phyloP scores from a whole-genome alignment of 1,284 basidiomycete genomes.

The Singerocomus inundabilis region DNA sequence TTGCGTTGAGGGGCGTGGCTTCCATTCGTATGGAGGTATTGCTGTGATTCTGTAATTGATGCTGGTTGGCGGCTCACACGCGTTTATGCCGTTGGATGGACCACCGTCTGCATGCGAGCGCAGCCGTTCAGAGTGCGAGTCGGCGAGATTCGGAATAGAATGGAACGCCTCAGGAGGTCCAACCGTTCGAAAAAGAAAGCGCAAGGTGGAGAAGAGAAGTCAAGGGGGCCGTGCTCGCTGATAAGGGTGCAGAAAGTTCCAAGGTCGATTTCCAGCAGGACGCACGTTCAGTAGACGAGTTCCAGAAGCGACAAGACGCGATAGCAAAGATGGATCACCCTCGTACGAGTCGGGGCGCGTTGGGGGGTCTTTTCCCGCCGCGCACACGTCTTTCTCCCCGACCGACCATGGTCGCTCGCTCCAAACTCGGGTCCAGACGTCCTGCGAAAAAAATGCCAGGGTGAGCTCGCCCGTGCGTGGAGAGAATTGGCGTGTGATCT shows the following conservation, averaged over 20 bases:
- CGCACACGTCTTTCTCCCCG: neutral
- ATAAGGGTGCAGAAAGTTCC: conserved; percentile 26
- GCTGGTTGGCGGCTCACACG: conserved; percentile 22
- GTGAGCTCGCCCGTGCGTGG: neutral
- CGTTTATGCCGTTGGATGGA: conserved; percentile 21
- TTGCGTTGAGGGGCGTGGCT: conserved; percentile 29
- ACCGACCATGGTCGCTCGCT: neutral
- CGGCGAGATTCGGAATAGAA: conserved; percentile 18
- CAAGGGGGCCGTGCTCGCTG: neutral
- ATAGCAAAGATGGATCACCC: conserved; percentile 15
- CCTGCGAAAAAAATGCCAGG: neutral
- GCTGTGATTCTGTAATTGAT: conserved; percentile 25
- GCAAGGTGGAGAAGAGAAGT: neutral
- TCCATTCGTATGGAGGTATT: conserved; percentile 17
- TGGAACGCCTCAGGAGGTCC: neutral
- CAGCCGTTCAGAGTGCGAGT: conserved; percentile 4
- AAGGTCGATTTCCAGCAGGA: conserved; percentile 11
- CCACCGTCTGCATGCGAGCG: conserved; percentile 1
- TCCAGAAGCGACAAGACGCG: conserved; percentile 4
- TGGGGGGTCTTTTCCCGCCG: neutral
- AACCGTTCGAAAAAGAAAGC: conserved; percentile 12
- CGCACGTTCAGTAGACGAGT: conserved; percentile 11
- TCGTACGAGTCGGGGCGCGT: neutral
- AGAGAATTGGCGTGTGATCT: conserved; percentile 16
- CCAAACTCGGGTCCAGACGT: neutral